Base-by-base conservation (phyloP, 176 grass and related monocot genomes). In the Oryza meridionalis region DNA sequence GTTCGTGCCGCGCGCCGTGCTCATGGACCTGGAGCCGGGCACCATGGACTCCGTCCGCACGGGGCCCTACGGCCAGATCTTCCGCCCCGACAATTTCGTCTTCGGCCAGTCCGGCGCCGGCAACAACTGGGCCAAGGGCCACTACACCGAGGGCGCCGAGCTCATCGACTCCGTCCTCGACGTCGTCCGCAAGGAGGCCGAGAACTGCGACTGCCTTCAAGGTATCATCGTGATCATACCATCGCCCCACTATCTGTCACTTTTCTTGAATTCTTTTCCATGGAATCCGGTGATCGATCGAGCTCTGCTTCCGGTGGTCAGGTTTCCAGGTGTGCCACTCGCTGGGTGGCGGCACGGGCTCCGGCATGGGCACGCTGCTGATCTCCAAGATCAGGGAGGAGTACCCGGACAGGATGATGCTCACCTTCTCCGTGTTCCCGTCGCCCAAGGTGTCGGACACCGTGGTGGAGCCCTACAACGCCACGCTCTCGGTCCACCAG, bases 121-220 rank as follows among this genome's bases (percentile, higher is more conserved):
- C 1, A 97, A 97, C 86, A 97, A 97, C 92, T 97, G 92, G 95
- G 95, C 92, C 61, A 97, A 97, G 88, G 95, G 95, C 0, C 95
- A 97, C 90, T 97, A 97, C 84, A 97, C 94, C 27, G 94, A 97
- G 88, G 95, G 95, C 50, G 95, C 95, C 0, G 92, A 97, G 90
- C 86, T 97, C 82, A 97, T 97, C 67, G 95, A 97, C n/a, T 81
- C 95, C 65, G 88, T 97, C 43, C 86, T 97, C 17, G 95, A 97
- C 68, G 92, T 97, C 75, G 95, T 97, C 3, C 90, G 92, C 72
- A 97, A 97, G 87, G 95, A 97, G 81, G 95, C 95, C 16, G 95
- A 97, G 87, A 97, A 97, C 38, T 97, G 95, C 47, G 94, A 97
- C 44, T 97, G 94, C 83, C 84, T 97, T 11, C 94, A 97, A 87